Percentiles rank a stretch among this genome's conserved stretches.
Evolutionary conservation across 352 stramenopile species (phyloP).

Genomic region (Pythium aristosporum): DNA sequence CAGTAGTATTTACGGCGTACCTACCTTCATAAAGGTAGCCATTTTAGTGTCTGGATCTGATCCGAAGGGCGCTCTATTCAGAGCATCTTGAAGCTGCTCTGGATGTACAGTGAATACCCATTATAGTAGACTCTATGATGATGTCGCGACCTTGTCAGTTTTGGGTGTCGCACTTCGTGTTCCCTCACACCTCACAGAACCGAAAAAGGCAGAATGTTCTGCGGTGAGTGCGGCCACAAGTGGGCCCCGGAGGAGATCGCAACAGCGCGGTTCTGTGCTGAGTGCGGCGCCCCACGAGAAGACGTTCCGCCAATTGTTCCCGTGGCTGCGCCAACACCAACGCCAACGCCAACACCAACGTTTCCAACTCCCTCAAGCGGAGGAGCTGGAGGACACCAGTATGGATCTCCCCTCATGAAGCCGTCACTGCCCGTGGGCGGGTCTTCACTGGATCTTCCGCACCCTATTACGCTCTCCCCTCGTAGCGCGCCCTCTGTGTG

Average conservation of each 20-base stretch:
- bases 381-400: conserved; percentile 9
- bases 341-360: conserved; percentile 20
- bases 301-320: conserved; percentile 32
- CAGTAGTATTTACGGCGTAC: neutral
- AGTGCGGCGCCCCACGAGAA: conserved; percentile 73
- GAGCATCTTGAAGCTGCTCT: conserved; percentile 23
- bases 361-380: conserved; percentile 13
- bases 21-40: conserved; percentile 20
- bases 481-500: conserved; percentile 28
- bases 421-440: conserved; percentile 15
- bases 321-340: conserved; percentile 10
- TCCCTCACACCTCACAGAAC: neutral
- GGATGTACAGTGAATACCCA: neutral
- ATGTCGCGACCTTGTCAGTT: neutral
- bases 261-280: conserved; percentile 77
- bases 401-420: conserved; percentile 26
- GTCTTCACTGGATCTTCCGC: conserved; percentile 13
- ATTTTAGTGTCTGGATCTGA: conserved; percentile 17
- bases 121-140: conserved; percentile 14
- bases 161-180: conserved; percentile 10
- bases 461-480: conserved; percentile 6
- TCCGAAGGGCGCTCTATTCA: conserved; percentile 13
- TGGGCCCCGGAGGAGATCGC: conserved; percentile 82
- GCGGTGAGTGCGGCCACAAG: conserved; percentile 75
- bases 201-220: conserved; percentile 59